phyloP scores from a whole-genome alignment of 2,329 filamentous ascomycete species.

The Aspergillus piperis region DNA sequence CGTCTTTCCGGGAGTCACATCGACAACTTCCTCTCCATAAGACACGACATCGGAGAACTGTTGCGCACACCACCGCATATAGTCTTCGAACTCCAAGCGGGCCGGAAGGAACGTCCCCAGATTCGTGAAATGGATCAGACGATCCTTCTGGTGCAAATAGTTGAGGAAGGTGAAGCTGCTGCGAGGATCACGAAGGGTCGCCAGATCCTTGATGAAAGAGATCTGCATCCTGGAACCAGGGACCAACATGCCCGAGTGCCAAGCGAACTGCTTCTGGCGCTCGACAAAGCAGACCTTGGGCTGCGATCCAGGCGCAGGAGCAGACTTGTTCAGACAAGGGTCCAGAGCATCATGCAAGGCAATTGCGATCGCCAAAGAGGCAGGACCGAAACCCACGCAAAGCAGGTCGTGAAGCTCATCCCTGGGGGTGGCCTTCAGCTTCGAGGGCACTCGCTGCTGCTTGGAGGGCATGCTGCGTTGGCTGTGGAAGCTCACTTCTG shows the following conservation, averaged over 20 bases:
- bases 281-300: constrained; percentile 86
- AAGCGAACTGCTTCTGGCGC: constrained; percentile 78
- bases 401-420: constrained; percentile 78
- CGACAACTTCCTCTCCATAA: constrained; percentile 76
- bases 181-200: constrained; percentile 80
- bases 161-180: constrained; percentile 95
- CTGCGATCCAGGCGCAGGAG: constrained; percentile 39
- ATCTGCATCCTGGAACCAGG: constrained; percentile 97
- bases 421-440: constrained; percentile 55
- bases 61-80: constrained; percentile 86
- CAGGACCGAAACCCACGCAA: constrained; percentile 90
- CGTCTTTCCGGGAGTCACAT: constrained; percentile 63
- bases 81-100: constrained; percentile 89
- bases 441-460: constrained; percentile 38
- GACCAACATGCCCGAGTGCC: constrained; percentile 95
- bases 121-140: constrained; percentile 91
- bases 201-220: constrained; percentile 94
- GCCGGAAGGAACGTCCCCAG: constrained; percentile 84
- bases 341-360: constrained; percentile 79
- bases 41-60: constrained; percentile 72
- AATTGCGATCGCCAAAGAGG: constrained; percentile 83
- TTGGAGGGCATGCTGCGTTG: constrained; percentile 25
- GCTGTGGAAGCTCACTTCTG: constrained; percentile 30
- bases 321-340: constrained; percentile 45
- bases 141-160: constrained; percentile 77